Conservation (phyloP, 371 early-diverging fungal species). For the Rhizopus sp. region DNA sequence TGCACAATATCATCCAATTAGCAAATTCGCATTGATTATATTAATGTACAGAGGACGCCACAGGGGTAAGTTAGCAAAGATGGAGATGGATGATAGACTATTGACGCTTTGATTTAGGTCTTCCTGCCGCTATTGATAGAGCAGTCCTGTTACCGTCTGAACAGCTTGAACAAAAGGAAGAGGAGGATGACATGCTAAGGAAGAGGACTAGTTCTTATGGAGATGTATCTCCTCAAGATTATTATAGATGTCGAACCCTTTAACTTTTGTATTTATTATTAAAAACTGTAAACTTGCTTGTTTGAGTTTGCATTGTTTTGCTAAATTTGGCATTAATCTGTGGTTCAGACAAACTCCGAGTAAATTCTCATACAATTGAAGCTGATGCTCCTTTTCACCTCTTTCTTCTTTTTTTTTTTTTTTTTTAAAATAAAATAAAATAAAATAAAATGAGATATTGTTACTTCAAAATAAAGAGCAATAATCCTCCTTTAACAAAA, state of each 20-base stretch:
- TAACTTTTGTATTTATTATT: not conserved
- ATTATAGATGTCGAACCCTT: constrained; percentile 21
- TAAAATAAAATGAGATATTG: no score
- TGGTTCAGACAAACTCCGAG: no score
- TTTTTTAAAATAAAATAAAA: no score
- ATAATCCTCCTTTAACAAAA: no score
- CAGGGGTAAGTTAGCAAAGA: constrained; percentile 30
- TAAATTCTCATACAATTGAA: no score
- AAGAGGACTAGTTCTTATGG: constrained; percentile 22
- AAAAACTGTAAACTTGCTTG: not conserved
- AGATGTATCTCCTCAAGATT: constrained; percentile 5
- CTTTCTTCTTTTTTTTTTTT: constrained; percentile 8
- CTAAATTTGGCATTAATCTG: no score
- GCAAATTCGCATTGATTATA: constrained; percentile 43
- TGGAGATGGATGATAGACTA: not conserved
- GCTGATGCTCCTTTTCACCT: not conserved
- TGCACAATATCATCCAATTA: constrained; percentile 38
- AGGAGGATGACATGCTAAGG: constrained; percentile 17
- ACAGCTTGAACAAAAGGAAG: constrained; percentile 30
- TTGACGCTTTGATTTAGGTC: constrained; percentile 17
- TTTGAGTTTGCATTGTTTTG: not conserved
- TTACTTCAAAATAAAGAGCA: no score
- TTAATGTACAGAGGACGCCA: constrained; percentile 54
- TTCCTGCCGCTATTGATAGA: constrained; percentile 50
- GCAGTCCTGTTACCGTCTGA: constrained; percentile 50